A percentile compares a stretch with the other conserved stretches of the same genome.
Conservation (phyloP, 1,139 yeast species). For the Blastobotrys niveus region DNA sequence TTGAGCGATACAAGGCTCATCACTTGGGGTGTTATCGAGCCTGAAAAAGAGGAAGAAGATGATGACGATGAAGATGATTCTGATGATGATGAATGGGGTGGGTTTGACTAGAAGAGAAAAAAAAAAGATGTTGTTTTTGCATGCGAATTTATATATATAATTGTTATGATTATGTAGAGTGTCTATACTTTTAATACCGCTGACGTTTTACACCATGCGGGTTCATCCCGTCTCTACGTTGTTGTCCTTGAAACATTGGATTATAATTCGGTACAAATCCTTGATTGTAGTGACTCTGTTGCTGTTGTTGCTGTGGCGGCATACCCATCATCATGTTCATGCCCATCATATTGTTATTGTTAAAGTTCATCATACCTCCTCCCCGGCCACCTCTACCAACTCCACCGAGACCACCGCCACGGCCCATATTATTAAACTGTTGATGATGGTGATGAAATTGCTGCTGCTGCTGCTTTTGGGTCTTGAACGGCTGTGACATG, state of each 20-base stretch:
- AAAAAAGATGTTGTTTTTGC: background rate
- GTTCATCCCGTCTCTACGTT: background rate
- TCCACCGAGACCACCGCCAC: slow-evolving; percentile 1
- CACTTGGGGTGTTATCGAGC: slow-evolving; percentile 57
- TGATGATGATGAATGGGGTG: slow-evolving; percentile 30
- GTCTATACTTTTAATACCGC: slow-evolving; percentile 4
- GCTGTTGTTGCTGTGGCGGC: slow-evolving; percentile 6
- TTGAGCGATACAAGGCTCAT: slow-evolving; percentile 57
- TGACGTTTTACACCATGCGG: slow-evolving; percentile 13
- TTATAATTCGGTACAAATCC: slow-evolving; percentile 3
- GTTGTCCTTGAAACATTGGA: slow-evolving; percentile 5
- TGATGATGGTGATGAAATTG: background rate
- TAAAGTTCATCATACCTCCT: no score
- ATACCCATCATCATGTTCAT: background rate
- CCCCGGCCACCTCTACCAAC: background rate
- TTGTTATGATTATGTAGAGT: background rate
- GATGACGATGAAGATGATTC: slow-evolving; percentile 33
- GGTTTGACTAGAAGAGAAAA: slow-evolving; percentile 23
- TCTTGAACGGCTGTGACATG: slow-evolving; percentile 10
- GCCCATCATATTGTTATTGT: background rate
- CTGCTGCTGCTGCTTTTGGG: background rate
- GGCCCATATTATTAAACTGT: background rate
- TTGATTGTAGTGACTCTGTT: slow-evolving; percentile 2
- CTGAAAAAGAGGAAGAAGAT: slow-evolving; percentile 34
- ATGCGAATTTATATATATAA: background rate